Conservation (phyloP, 345 rosid genomes). For the Hibiscus mutabilis region DNA sequence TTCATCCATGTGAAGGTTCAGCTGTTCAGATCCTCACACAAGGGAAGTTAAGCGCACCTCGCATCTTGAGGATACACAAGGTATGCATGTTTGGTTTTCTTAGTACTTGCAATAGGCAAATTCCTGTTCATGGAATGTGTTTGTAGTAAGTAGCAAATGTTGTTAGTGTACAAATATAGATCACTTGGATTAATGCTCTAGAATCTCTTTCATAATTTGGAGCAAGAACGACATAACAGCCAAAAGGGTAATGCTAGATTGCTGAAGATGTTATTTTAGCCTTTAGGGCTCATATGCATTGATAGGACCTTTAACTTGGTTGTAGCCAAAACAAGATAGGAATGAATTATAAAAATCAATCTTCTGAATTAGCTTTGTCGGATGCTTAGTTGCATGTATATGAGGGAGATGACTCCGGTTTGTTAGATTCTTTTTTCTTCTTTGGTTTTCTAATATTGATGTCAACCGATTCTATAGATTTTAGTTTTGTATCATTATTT, state of each 20-base stretch:
- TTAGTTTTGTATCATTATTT: neutral
- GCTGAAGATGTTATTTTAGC: no score
- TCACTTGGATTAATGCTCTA: no score
- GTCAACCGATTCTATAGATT: neutral
- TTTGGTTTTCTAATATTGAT: neutral
- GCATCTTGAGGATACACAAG: constrained; percentile 94
- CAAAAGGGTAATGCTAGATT: no score
- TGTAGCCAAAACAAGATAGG: no score
- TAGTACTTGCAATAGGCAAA: neutral
- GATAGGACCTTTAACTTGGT: no score
- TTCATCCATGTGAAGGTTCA: constrained; percentile 92
- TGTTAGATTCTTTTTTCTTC: constrained; percentile 1
- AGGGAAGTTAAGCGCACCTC: constrained; percentile 97
- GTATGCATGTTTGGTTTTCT: constrained; percentile 30
- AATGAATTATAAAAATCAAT: no score
- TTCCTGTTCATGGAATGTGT: neutral
- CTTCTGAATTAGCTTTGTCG: no score
- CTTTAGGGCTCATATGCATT: no score
- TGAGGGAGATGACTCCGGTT: neutral
- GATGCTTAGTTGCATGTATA: no score
- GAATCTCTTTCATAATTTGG: no score
- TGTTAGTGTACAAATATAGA: neutral
- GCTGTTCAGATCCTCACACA: constrained; percentile 76
- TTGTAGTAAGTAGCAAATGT: neutral
- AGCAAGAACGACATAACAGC: no score